These are phyloP conservation scores for Trichosporon sp. DNA, from an alignment of 1,284 basidiomycete species.

Conservation along the genomic window DNA sequence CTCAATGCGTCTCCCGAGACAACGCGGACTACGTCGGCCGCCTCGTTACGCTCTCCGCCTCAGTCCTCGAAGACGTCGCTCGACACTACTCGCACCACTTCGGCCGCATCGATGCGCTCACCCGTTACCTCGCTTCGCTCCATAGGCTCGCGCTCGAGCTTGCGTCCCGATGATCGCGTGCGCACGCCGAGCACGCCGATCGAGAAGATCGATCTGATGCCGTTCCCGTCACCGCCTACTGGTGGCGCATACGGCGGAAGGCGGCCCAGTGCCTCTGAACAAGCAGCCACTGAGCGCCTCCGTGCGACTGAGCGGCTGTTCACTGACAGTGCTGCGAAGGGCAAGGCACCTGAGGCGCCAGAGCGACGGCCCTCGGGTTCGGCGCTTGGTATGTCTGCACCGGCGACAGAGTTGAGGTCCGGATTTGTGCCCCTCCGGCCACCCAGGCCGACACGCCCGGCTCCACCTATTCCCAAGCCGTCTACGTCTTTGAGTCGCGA, in stretches of 20 bases:
- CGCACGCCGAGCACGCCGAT: background rate
- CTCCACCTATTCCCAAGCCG: too few species aligned
- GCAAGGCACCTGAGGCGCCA: background rate
- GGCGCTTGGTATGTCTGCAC: too few species aligned
- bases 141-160: background rate
- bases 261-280: background rate
- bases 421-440: background rate
- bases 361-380: background rate
- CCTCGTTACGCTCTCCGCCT: too few species aligned
- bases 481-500: too few species aligned
- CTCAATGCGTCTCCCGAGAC: too few species aligned
- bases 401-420: background rate
- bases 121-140: background rate
- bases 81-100: background rate
- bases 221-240: background rate
- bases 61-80: background rate
- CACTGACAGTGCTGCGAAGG: background rate
- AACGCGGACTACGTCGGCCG: too few species aligned
- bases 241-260: too few species aligned
- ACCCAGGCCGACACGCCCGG: too few species aligned
- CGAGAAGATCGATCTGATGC: background rate
- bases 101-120: background rate
- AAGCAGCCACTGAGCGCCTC: background rate
- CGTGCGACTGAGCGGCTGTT: background rate
- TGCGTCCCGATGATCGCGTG: background rate